A percentile compares a stretch with the other conserved stretches of the same genome.
phyloP scores from a whole-genome alignment of 495 filamentous ascomycete species.

The Parathielavia appendiculata region DNA sequence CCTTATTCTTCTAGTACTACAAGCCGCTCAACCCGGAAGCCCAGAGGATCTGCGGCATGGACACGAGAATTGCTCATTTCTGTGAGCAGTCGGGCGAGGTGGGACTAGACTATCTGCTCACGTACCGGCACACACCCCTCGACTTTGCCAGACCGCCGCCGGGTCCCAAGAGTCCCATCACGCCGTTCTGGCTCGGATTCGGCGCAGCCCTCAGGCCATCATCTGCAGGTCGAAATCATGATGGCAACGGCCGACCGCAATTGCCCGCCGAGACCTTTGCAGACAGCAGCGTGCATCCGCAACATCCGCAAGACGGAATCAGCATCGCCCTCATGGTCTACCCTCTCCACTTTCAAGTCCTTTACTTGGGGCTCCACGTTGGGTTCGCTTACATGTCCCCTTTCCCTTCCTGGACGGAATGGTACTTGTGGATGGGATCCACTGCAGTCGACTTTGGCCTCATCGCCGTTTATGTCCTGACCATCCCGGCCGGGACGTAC shows the following conservation, averaged over 20 bases:
- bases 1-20: not conserved
- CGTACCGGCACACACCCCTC: not conserved
- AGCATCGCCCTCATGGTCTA: not conserved
- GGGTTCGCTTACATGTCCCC: not conserved
- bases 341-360: not conserved
- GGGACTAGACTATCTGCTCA: not conserved
- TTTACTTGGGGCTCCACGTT: not conserved
- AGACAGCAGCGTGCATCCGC: not conserved
- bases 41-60: not conserved
- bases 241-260: not conserved
- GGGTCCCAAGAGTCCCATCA: not conserved
- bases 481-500: not conserved
- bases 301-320: not conserved
- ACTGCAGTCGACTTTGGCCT: not conserved
- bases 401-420: not conserved
- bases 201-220: not conserved
- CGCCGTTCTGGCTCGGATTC: not conserved
- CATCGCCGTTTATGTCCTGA: not conserved
- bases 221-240: not conserved
- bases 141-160: not conserved
- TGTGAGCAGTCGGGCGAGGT: not conserved
- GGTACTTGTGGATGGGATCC: not conserved
- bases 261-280: not conserved
- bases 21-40: not conserved
- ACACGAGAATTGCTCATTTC: not conserved